Base-by-base conservation (phyloP, 495 filamentous ascomycete genomes). In the Xylaria curta region DNA sequence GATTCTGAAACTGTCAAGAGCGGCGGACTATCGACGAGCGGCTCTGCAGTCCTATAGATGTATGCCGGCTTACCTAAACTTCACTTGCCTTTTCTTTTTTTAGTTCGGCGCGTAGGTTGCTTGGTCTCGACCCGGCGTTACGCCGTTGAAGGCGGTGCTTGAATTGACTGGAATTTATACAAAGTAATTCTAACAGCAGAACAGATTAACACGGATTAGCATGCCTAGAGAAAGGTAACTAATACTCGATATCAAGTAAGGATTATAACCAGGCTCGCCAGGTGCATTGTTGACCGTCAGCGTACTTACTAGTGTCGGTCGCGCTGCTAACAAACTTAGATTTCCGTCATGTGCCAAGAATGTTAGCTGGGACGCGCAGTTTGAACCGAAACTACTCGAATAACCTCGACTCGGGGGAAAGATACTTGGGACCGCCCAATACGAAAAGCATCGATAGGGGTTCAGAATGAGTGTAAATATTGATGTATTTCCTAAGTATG, bases 1-100 rank as follows among this genome's bases (percentile, higher is more conserved):
- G 51, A 44, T 19, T 4, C n/a, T 67, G 65, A 67, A 67, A 67
- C 65, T 4, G 36, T 40, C 17, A 17, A 64, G 42, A 47, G 61
- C 40, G 17, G 61, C 61, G 46, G 38, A 31, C 21, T 31, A n/a
- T 38, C 38, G 38, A 40, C 60, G n/a, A 26, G 60, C 21, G 38
- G 60, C 60, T 66, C 44, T 51, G 63, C 26, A 33, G 46, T 49
- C 9, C n/a, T 53, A 53, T 26, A 53, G 40, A 63, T 31, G 31
- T 21, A 46, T 44, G 21, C 7, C 10, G 36, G 59, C 59, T 62
- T 62, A 63, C 60, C 10, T 63, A 33, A n/a, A 59, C 31, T 38
- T 38, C 7, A 24, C 33, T 36, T 9, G 8, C 40, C 38, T 64
- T 64, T 64, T 31, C 58, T 60, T 64, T 64, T 31, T 31, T 60